Conservation (phyloP, 345 rosid genomes). For the Rhizophora mangle region DNA sequence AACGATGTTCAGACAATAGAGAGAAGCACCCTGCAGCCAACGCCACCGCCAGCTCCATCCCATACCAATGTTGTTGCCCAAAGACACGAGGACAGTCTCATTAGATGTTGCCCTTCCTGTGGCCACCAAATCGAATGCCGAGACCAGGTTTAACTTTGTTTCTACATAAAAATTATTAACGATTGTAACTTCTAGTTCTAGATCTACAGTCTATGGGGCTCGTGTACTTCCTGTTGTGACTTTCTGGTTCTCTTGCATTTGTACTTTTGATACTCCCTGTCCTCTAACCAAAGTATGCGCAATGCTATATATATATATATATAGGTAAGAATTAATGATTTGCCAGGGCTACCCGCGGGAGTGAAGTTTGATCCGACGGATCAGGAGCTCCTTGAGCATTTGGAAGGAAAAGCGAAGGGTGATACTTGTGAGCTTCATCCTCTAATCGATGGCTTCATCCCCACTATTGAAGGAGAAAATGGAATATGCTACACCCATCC, state of each 20-base stretch:
- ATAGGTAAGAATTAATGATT: slow-evolving; percentile 73
- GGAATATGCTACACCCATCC: slow-evolving; percentile 99
- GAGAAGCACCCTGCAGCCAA: slow-evolving; percentile 32
- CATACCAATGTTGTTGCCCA: slow-evolving; percentile 19
- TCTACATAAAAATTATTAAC: background rate
- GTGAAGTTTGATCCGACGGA: slow-evolving; percentile 98
- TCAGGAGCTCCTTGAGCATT: slow-evolving; percentile 91
- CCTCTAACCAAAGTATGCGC: too few species aligned
- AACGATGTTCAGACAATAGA: slow-evolving; percentile 59
- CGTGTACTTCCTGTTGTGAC: too few species aligned
- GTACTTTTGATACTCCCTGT: too few species aligned
- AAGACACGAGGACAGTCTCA: slow-evolving; percentile 29
- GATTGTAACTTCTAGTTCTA: background rate
- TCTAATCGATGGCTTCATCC: slow-evolving; percentile 87
- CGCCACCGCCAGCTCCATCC: slow-evolving; percentile 17
- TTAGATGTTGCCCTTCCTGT: slow-evolving; percentile 81
- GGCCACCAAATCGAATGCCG: slow-evolving; percentile 76
- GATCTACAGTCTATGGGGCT: too few species aligned
- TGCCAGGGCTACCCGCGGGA: slow-evolving; percentile 95
- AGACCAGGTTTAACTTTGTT: slow-evolving; percentile 47
- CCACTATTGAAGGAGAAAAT: slow-evolving; percentile 87
- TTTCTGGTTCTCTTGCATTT: too few species aligned
- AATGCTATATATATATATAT: background rate
- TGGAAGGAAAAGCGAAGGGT: slow-evolving; percentile 78
- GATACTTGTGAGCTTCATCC: slow-evolving; percentile 81